These are phyloP conservation scores for Nigrospora oryzae DNA, from an alignment of 2,329 filamentous ascomycete genomes.

Conservation along the genomic window DNA sequence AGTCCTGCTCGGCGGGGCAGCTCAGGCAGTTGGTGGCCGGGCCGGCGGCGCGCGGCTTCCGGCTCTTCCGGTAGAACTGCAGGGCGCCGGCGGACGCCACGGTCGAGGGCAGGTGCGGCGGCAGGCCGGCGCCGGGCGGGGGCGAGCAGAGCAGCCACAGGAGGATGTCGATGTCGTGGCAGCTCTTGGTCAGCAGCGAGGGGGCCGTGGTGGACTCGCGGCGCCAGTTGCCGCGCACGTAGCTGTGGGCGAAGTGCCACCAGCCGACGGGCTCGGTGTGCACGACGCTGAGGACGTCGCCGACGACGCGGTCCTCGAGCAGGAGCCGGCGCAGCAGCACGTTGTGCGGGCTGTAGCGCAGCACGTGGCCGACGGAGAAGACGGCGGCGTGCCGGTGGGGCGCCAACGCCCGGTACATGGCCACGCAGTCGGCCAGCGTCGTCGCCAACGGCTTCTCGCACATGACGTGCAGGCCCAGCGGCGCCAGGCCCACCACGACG, in stretches of 20 bases:
- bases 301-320: constrained; percentile 66
- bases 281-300: constrained; percentile 76
- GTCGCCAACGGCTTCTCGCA: constrained; percentile 93
- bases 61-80: constrained; percentile 65
- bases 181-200: constrained; percentile 87
- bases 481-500: constrained; percentile 66
- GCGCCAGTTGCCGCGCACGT: constrained; percentile 91
- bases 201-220: constrained; percentile 69
- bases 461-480: constrained; percentile 70
- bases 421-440: constrained; percentile 67
- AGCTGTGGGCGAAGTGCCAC: constrained; percentile 92
- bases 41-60: constrained; percentile 71
- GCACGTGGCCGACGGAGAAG: constrained; percentile 88
- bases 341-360: constrained; percentile 91
- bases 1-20: constrained; percentile 66
- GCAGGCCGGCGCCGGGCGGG: constrained; percentile 29
- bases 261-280: constrained; percentile 93
- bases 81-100: constrained; percentile 71
- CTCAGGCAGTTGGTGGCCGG: constrained; percentile 77
- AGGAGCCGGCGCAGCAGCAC: constrained; percentile 73
- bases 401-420: constrained; percentile 55
- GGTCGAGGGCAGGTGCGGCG: constrained; percentile 64
- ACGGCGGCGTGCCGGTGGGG: constrained; percentile 33
- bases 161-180: constrained; percentile 89
- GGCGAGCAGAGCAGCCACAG: constrained; percentile 86